Conservation (phyloP, 2,329 filamentous ascomycete genomes). For the Alternaria angustiovoidea region DNA sequence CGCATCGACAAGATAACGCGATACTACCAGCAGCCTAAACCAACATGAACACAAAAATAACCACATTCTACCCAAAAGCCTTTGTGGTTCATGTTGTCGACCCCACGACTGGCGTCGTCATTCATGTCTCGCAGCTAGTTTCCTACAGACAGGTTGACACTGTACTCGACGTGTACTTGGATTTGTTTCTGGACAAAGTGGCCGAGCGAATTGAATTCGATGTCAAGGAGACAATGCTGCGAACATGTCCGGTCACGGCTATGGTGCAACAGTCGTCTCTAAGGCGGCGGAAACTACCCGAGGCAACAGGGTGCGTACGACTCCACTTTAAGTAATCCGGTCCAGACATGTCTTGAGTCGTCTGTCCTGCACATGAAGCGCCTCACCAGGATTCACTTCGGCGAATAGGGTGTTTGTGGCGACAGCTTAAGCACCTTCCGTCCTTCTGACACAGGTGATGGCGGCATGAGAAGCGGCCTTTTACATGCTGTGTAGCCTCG, state of each 20-base stretch:
- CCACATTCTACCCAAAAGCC: neutral
- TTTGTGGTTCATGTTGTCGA: neutral
- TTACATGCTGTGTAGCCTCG: slow-evolving; percentile 36
- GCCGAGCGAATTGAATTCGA: neutral
- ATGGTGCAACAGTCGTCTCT: neutral
- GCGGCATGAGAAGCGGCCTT: slow-evolving; percentile 38
- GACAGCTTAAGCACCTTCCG: slow-evolving; percentile 10
- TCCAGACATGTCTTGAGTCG: neutral
- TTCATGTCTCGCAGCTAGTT: neutral
- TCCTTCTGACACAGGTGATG: slow-evolving; percentile 9
- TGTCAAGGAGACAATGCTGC: neutral
- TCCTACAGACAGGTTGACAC: neutral
- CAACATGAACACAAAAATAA: neutral
- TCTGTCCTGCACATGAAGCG: neutral
- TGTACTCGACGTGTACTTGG: neutral
- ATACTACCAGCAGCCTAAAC: neutral
- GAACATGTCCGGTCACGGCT: neutral
- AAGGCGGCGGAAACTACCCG: neutral
- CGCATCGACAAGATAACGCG: neutral
- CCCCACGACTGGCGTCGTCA: neutral
- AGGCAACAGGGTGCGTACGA: neutral
- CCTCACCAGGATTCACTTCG: neutral
- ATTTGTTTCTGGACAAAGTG: neutral
- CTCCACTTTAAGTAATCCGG: neutral
- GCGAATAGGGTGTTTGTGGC: neutral